A percentile compares a stretch with the other conserved stretches of the same genome.
Evolutionary conservation across 176 grass and related monocot genomes (phyloP).

Genomic region (Oryza officinalis): DNA sequence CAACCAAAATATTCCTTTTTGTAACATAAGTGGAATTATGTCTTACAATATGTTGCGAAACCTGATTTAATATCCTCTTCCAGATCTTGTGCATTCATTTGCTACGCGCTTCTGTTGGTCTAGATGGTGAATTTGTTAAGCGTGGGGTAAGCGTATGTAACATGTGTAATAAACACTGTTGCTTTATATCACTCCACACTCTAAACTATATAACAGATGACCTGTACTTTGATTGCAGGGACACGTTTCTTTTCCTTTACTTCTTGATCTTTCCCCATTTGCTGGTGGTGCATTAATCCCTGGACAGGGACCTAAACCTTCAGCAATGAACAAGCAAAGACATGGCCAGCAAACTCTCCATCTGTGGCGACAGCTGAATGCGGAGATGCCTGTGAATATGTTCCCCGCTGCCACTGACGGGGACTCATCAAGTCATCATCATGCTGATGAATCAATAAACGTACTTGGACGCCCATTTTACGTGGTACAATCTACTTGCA

Average conservation of each 20-base stretch:
- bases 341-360: conserved; percentile 30
- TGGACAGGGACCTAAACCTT: conserved; percentile 28
- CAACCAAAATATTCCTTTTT: background rate
- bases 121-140: conserved; percentile 69
- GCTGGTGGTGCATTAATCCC: conserved; percentile 37
- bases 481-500: conserved; percentile 8
- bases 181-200: conserved; percentile 15
- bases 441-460: conserved; percentile 8
- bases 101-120: conserved; percentile 70
- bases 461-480: background rate
- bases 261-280: conserved; percentile 78
- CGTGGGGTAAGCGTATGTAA: conserved; percentile 43
- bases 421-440: conserved; percentile 31
- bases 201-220: conserved; percentile 11
- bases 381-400: conserved; percentile 47
- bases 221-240: conserved; percentile 50
- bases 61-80: conserved; percentile 32
- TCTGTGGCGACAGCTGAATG: conserved; percentile 42
- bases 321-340: conserved; percentile 26
- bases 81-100: conserved; percentile 94
- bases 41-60: conserved; percentile 30
- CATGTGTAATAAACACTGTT: background rate
- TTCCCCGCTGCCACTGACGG: conserved; percentile 23
- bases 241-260: conserved; percentile 83
- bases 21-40: conserved; percentile 20